phyloP scores from a whole-genome alignment of 2,329 filamentous ascomycete species.

The Colletotrichum zoysiae region DNA sequence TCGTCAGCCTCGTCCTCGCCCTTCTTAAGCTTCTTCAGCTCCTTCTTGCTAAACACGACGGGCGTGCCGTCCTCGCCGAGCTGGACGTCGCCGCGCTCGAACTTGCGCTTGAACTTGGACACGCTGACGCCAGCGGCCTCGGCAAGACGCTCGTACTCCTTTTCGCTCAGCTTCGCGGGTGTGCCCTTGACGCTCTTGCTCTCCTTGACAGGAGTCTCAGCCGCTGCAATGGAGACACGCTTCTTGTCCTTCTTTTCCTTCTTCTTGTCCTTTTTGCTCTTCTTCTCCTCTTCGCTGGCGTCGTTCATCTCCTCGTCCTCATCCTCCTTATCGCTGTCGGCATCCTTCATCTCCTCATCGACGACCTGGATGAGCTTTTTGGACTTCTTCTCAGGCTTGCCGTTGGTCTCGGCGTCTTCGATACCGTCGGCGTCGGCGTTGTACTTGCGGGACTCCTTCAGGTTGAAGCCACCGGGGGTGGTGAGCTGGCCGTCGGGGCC shows the following conservation, averaged over 20 bases:
- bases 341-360: constrained; percentile 54
- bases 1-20: constrained; percentile 62
- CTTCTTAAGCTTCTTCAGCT: constrained; percentile 79
- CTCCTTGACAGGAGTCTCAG: constrained; percentile 52
- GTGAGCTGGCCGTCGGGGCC: constrained; percentile 77
- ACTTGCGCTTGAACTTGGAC: constrained; percentile 83
- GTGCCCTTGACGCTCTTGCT: constrained; percentile 43
- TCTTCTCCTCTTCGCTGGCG: constrained; percentile 54
- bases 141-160: constrained; percentile 71
- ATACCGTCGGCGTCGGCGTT: constrained; percentile 94
- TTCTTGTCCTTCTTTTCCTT: constrained; percentile 57
- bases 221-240: constrained; percentile 43
- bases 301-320: constrained; percentile 56
- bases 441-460: constrained; percentile 95
- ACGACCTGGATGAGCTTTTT: constrained; percentile 62
- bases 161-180: constrained; percentile 62
- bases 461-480: constrained; percentile 82
- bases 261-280: constrained; percentile 50
- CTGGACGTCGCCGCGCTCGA: constrained; percentile 80
- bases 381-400: constrained; percentile 49
- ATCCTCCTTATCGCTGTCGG: constrained; percentile 52
- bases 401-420: constrained; percentile 65
- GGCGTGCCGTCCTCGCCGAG: constrained; percentile 75
- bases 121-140: constrained; percentile 77
- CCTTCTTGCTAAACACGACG: constrained; percentile 79